A percentile compares a stretch with the other conserved stretches of the same genome.
Evolutionary conservation across 2,329 filamentous ascomycete species (phyloP).

Genomic region (Fusarium domesticum): DNA sequence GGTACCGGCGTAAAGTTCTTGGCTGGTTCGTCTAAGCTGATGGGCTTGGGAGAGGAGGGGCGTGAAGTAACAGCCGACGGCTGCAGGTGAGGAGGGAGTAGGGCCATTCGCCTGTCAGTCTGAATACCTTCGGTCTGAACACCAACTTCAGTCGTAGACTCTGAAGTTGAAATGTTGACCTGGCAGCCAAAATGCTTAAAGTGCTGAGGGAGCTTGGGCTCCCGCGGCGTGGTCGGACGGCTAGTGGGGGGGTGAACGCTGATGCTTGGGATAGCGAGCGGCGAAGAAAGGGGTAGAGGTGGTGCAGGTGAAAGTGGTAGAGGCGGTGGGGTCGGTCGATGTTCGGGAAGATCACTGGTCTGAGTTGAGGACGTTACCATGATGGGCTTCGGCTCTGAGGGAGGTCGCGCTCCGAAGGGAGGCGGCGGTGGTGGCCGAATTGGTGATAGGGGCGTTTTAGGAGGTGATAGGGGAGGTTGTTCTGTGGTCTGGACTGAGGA

Average conservation of each 20-base stretch:
- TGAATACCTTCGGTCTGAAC: constrained; percentile 91
- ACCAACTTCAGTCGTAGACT: constrained; percentile 33
- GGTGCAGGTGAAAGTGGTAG: constrained; percentile 2
- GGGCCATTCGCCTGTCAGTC: constrained; percentile 72
- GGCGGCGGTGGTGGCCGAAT: constrained; percentile 40
- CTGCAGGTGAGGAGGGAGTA: constrained; percentile 72
- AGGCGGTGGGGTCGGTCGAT: neutral
- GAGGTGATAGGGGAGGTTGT: constrained; percentile 61
- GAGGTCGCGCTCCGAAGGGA: constrained; percentile 30
- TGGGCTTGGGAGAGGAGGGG: constrained; percentile 52
- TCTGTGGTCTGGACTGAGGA: constrained; percentile 61
- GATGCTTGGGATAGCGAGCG: constrained; percentile 73
- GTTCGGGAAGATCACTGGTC: constrained; percentile 42
- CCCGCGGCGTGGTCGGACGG: constrained; percentile 73
- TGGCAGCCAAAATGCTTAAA: constrained; percentile 82
- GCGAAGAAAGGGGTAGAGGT: constrained; percentile 32
- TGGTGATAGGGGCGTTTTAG: constrained; percentile 59
- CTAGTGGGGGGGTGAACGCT: constrained; percentile 86
- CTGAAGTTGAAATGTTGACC: constrained; percentile 46
- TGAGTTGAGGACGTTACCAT: constrained; percentile 61
- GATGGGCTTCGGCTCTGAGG: constrained; percentile 34
- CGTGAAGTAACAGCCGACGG: constrained; percentile 70
- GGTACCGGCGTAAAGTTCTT: constrained; percentile 53
- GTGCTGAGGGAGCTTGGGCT: constrained; percentile 73
- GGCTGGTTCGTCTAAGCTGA: constrained; percentile 28